Evolutionary conservation across 2,329 filamentous ascomycete genomes (phyloP).

Genomic region (Xylogone sp.): DNA sequence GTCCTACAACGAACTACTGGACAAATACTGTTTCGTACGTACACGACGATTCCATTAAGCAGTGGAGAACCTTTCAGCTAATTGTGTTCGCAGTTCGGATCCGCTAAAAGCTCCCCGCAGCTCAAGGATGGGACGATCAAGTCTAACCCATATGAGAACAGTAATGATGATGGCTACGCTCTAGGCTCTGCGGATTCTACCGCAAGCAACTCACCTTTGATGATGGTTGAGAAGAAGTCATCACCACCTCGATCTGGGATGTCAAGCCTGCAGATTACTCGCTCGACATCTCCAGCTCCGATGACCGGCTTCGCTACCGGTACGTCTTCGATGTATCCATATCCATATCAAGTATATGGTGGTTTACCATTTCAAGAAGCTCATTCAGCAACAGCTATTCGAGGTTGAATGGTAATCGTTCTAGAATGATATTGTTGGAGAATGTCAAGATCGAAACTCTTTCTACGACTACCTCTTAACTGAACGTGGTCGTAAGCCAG

Average conservation of each 20-base stretch:
- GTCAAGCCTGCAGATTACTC: conserved; percentile 28
- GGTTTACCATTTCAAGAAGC: conserved; percentile 29
- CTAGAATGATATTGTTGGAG: neutral
- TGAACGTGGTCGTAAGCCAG: conserved; percentile 19
- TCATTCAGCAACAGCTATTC: conserved; percentile 32
- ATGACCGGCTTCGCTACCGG: conserved; percentile 43
- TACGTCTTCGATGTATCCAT: conserved; percentile 35
- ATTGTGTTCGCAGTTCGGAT: conserved; percentile 53
- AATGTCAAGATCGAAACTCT: neutral
- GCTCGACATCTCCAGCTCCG: conserved; percentile 42
- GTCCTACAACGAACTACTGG: conserved; percentile 93
- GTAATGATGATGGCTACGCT: conserved; percentile 33
- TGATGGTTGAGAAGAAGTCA: conserved; percentile 17
- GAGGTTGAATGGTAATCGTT: conserved; percentile 17
- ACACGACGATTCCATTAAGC: conserved; percentile 33
- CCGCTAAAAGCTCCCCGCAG: conserved; percentile 51
- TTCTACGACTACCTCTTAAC: conserved; percentile 22
- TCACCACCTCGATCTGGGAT: conserved; percentile 20
- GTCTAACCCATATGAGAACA: conserved; percentile 40
- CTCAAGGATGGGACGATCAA: conserved; percentile 44
- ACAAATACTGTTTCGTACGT: conserved; percentile 99
- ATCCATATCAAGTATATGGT: conserved; percentile 24
- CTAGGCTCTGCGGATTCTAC: conserved; percentile 27
- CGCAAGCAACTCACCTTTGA: conserved; percentile 28
- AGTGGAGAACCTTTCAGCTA: conserved; percentile 32